Base-by-base conservation (phyloP, 345 rosid genomes). In the Hibiscus mutabilis region DNA sequence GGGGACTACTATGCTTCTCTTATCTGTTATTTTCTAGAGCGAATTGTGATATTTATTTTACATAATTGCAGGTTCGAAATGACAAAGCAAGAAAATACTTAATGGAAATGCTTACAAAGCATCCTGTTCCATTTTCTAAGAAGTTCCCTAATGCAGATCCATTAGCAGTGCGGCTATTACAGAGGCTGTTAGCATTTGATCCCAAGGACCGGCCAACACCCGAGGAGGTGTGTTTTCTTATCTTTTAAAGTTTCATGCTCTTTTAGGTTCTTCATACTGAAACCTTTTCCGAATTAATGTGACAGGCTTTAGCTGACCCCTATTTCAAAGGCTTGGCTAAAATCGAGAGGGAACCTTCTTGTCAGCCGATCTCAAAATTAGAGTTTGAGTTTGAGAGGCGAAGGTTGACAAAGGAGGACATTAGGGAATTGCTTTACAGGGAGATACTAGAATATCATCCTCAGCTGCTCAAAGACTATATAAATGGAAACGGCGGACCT, bases 321-420 rank as follows among this genome's bases (percentile, higher is more conserved):
- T 96, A 96, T 83, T 96, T 96, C 81, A 91, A 88, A 70, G 89
- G 96, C 76, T 89, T 96, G 21, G 79, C 98, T 37, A 92, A 84
- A 81, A 82, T 89, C 69, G 99, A 96, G 80, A 88, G 99, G 79
- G 99, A 96, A 74, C 96, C 98, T 73, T 89, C 95, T 74, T 92
- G 91, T 77, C 97, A 87, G 75, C 88, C 86, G 19, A 89, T 96
- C 55, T 85, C 96, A 31, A 96, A 88, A 85, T 74, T 96, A 84
- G 99, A 96, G 74, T 96, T 96, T 74, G 97, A 96, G 82, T 96
- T 96, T 79, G 99, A 96, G 84, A 89, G 98, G 82, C 78, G 97
- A 77, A 86, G 93, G 81, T 78, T 96, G 75, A 86, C 89, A 31
- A 96, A 88, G 82, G 99, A 92, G 56, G 99, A 92, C 68, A 81